Conservation (phyloP, 371 early-diverging fungal genomes). For the Lichtheimia ornata region DNA sequence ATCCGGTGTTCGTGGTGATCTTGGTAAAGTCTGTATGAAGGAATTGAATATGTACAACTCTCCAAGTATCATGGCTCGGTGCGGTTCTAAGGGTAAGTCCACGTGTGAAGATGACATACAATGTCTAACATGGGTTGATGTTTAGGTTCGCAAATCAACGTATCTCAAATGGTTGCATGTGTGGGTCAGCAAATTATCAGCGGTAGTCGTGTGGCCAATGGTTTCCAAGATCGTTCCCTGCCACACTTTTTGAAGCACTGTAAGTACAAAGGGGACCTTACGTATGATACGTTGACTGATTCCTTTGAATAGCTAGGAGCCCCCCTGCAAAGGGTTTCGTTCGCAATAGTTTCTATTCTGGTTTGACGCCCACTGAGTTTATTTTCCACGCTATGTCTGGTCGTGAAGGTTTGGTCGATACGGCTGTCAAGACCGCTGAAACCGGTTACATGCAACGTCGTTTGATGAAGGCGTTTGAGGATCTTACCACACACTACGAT, state of each 20-base stretch:
- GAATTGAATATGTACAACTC: constrained; percentile 95
- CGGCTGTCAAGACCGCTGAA: constrained; percentile 99
- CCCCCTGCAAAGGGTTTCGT: constrained; percentile 99
- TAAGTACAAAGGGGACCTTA: constrained; percentile 23
- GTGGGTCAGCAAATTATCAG: constrained; percentile 99
- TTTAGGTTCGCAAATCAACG: constrained; percentile 92
- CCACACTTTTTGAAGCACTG: constrained; percentile 95
- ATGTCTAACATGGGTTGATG: neutral
- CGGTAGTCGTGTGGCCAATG: constrained; percentile 96
- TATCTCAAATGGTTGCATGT: constrained; percentile 99
- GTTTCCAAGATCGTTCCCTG: constrained; percentile 95
- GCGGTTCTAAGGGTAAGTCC: constrained; percentile 93
- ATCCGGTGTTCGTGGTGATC: constrained; percentile 93
- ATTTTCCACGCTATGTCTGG: constrained; percentile 99
- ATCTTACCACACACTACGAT: constrained; percentile 95
- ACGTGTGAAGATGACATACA: neutral
- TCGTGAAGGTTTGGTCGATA: constrained; percentile 99
- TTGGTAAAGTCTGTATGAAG: constrained; percentile 93
- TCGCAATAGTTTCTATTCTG: constrained; percentile 95
- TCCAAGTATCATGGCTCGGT: constrained; percentile 97
- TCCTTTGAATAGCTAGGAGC: constrained; percentile 58
- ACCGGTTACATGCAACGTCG: constrained; percentile 99
- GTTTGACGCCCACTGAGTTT: constrained; percentile 96
- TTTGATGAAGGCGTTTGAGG: constrained; percentile 99
- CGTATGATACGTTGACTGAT: neutral